Conservation (phyloP, 768 basidiomycete genomes). For the Tylopilus rubrobrunneus region DNA sequence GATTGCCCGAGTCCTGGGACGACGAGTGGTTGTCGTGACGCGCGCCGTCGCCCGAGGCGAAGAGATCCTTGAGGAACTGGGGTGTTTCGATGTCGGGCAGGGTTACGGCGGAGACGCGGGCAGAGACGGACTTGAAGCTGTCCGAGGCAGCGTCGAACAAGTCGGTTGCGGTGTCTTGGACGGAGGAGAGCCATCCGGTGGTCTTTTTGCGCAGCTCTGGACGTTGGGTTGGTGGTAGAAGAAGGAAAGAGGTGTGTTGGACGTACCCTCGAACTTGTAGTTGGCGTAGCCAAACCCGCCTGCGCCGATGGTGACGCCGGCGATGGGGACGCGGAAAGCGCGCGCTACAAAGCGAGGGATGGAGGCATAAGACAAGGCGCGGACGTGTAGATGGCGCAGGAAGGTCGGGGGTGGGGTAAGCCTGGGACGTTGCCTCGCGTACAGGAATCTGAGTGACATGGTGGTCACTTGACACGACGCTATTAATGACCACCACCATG, state of each 20-base stretch:
- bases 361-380: constrained; percentile 80
- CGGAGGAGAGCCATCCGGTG: constrained; percentile 57
- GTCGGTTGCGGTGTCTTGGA: constrained; percentile 58
- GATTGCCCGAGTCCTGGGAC: constrained; percentile 35
- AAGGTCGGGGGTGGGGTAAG: constrained; percentile 34
- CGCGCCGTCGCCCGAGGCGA: constrained; percentile 32
- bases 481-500: neutral
- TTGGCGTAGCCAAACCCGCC: constrained; percentile 93
- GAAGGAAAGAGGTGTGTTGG: neutral
- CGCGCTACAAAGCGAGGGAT: constrained; percentile 86
- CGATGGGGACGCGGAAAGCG: constrained; percentile 85
- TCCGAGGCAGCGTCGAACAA: constrained; percentile 71
- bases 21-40: constrained; percentile 31
- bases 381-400: constrained; percentile 65
- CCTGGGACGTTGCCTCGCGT: constrained; percentile 20
- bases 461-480: neutral
- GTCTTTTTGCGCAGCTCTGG: constrained; percentile 72
- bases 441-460: neutral
- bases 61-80: constrained; percentile 68
- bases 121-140: constrained; percentile 55
- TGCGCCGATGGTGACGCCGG: constrained; percentile 84
- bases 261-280: constrained; percentile 91
- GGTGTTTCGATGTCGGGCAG: constrained; percentile 53
- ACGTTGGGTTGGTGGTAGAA: neutral
- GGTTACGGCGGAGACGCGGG: constrained; percentile 58